phyloP scores from a whole-genome alignment of 2,329 filamentous ascomycete species.

The Monilinia fructicola region DNA sequence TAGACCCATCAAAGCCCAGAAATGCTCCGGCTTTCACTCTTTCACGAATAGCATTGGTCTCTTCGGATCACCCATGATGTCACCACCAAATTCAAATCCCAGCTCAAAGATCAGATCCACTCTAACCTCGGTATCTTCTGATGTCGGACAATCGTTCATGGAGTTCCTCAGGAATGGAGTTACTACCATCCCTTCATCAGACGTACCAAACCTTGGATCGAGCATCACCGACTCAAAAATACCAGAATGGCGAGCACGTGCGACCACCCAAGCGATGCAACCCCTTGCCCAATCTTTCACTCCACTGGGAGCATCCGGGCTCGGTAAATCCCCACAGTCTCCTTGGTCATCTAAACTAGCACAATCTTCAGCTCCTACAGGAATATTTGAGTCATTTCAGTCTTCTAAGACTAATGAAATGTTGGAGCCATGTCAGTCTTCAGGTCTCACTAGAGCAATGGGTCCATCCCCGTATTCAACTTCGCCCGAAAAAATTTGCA shows the following conservation, averaged over 20 bases:
- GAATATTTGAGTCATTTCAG: background rate
- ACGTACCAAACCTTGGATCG: constrained; percentile 5
- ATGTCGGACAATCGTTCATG: constrained; percentile 9
- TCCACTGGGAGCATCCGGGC: background rate
- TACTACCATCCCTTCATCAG: background rate
- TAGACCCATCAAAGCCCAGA: background rate
- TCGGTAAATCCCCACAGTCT: background rate
- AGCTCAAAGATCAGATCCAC: background rate
- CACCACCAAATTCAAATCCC: constrained; percentile 4
- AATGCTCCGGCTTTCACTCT: background rate
- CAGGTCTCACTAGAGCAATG: background rate
- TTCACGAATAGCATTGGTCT: background rate
- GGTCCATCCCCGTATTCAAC: constrained; percentile 1
- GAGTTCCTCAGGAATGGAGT: constrained; percentile 4
- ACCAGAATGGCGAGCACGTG: constrained; percentile 10
- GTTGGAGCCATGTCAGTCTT: background rate
- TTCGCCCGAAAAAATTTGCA: constrained; percentile 5
- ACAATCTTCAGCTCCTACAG: background rate
- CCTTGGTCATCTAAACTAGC: background rate
- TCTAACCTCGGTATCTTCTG: background rate
- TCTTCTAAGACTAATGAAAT: background rate
- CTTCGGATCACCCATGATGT: background rate
- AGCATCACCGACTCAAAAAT: constrained; percentile 14
- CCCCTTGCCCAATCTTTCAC: background rate
- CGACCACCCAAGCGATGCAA: background rate